These are phyloP conservation scores for Didymella arachidicola DNA, from an alignment of 2,329 filamentous ascomycete genomes.

Conservation along the genomic window DNA sequence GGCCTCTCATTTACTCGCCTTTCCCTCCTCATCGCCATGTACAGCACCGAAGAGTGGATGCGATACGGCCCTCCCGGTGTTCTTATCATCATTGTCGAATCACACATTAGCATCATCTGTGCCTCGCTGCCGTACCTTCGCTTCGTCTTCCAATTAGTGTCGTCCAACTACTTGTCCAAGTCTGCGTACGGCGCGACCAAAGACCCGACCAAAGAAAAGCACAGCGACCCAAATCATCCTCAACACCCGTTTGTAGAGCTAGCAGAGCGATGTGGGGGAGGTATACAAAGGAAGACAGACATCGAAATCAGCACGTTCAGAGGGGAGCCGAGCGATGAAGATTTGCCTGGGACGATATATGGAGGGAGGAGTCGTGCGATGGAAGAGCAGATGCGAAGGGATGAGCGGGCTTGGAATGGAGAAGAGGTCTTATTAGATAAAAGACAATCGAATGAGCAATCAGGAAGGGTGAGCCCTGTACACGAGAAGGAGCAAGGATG, in stretches of 20 bases:
- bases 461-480: neutral
- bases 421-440: neutral
- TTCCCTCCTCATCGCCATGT: constrained; percentile 20
- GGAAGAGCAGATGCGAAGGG: constrained; percentile 14
- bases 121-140: constrained; percentile 19
- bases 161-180: constrained; percentile 7
- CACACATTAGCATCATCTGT: constrained; percentile 18
- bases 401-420: constrained; percentile 9
- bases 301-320: constrained; percentile 12
- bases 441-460: neutral
- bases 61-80: constrained; percentile 20
- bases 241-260: constrained; percentile 12
- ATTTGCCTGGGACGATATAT: neutral
- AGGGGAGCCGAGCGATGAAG: constrained; percentile 9
- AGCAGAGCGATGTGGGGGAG: neutral
- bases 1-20: constrained; percentile 20
- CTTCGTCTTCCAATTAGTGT: constrained; percentile 19
- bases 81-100: constrained; percentile 21
- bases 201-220: constrained; percentile 11
- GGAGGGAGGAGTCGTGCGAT: constrained; percentile 3
- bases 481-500: neutral
- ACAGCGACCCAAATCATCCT: neutral
- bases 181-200: constrained; percentile 12
- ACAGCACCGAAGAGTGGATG: constrained; percentile 16
- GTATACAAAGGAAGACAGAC: constrained; percentile 12